These are phyloP conservation scores for Pseudoturritis turrita DNA, from an alignment of 345 rosid species.

Conservation along the genomic window DNA sequence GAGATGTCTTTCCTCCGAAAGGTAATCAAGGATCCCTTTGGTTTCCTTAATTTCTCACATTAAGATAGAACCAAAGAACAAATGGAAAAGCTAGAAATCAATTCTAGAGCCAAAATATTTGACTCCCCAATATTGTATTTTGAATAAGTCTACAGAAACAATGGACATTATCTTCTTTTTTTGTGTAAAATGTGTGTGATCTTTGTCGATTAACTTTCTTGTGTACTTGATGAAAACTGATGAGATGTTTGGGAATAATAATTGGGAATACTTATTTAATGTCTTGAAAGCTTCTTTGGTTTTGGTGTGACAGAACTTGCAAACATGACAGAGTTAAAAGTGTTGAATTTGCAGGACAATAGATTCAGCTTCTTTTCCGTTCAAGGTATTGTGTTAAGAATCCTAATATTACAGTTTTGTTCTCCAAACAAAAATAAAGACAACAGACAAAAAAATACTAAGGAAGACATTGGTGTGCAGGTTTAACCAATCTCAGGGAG, in stretches of 20 bases:
- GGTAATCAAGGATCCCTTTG: too few relatives aligned
- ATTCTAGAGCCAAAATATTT: too few relatives aligned
- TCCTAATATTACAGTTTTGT: too few relatives aligned
- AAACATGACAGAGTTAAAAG: background rate
- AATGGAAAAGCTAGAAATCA: too few relatives aligned
- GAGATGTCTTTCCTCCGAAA: too few relatives aligned
- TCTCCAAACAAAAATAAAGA: background rate
- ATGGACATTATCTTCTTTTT: too few relatives aligned
- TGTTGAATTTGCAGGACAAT: constrained; percentile 8
- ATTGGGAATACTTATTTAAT: background rate
- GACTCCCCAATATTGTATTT: too few relatives aligned
- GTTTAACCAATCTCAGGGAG: background rate
- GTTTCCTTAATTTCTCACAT: too few relatives aligned
- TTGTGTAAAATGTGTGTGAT: too few relatives aligned
- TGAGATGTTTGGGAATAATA: too few relatives aligned
- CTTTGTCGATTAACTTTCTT: background rate
- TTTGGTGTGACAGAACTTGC: background rate
- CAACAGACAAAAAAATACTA: background rate
- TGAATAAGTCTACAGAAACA: too few relatives aligned
- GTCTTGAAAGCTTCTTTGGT: background rate
- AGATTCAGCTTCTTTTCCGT: constrained; percentile 9
- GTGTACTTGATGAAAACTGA: background rate
- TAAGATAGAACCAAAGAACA: too few relatives aligned
- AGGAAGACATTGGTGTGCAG: background rate
- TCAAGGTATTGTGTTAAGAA: constrained; percentile 5